A percentile compares a stretch with the other conserved stretches of the same genome.
Conservation (phyloP, 1,139 yeast genomes). For the Taphrina pruni region DNA sequence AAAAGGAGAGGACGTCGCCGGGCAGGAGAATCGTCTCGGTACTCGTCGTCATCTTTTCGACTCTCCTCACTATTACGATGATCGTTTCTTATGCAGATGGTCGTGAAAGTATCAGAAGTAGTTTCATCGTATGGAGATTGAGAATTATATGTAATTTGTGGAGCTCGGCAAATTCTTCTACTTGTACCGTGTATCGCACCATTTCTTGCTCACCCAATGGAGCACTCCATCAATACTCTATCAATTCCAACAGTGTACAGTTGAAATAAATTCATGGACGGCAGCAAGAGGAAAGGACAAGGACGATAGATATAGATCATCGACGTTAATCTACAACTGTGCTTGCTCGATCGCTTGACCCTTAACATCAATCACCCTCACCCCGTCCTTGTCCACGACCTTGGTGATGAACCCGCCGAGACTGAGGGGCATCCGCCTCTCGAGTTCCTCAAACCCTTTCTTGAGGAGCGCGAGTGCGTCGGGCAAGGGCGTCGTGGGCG, state of each 20-base stretch:
- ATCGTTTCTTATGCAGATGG: background rate
- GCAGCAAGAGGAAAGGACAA: no score
- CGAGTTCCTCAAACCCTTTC: conserved; percentile 77
- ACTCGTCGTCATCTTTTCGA: background rate
- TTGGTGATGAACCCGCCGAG: conserved; percentile 87
- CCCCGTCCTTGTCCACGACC: conserved; percentile 66
- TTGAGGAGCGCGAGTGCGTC: conserved; percentile 80
- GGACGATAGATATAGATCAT: no score
- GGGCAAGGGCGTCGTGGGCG: conserved; percentile 73
- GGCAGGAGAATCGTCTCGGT: conserved; percentile 3
- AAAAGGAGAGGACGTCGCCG: background rate
- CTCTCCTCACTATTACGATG: background rate
- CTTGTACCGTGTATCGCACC: no score
- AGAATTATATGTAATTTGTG: conserved; percentile 3
- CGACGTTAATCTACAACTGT: conserved; percentile 9
- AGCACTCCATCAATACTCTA: background rate
- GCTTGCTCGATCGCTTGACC: conserved; percentile 30
- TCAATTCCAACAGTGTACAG: no score
- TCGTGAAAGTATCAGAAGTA: background rate
- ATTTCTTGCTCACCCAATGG: background rate
- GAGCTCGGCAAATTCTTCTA: background rate
- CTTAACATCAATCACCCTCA: conserved; percentile 44
- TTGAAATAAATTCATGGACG: no score
- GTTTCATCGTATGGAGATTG: background rate
- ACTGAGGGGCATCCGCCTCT: conserved; percentile 90